Evolutionary conservation across 257 asterid species (phyloP).

Genomic region (Fraxinus cuspidata): DNA sequence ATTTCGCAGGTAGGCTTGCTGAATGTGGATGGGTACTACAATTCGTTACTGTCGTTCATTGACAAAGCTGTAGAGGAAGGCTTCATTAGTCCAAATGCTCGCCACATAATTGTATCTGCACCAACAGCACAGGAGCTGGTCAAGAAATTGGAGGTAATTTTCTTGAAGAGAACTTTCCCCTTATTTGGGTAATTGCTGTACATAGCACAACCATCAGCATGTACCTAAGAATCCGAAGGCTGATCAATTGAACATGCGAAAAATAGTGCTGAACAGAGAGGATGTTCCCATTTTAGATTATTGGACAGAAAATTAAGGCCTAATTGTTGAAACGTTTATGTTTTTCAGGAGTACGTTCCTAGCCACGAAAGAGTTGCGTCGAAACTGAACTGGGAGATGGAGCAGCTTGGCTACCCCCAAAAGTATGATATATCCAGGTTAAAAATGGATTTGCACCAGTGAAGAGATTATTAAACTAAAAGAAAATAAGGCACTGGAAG

Average conservation of each 20-base stretch:
- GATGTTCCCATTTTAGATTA: background rate
- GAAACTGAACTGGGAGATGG: slow-evolving; percentile 52
- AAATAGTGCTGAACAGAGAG: background rate
- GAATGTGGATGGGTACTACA: slow-evolving; percentile 89
- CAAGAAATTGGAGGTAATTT: slow-evolving; percentile 81
- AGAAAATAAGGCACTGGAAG: slow-evolving; percentile 35
- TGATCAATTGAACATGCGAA: background rate
- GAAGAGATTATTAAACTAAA: slow-evolving; percentile 27
- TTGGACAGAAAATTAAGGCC: background rate
- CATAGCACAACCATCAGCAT: background rate
- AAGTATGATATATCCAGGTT: slow-evolving; percentile 52
- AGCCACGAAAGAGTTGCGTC: slow-evolving; percentile 46
- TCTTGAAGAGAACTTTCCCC: background rate
- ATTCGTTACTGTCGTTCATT: slow-evolving; percentile 73
- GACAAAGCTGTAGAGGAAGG: slow-evolving; percentile 97
- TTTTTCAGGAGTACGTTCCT: slow-evolving; percentile 45
- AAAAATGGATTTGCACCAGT: slow-evolving; percentile 30
- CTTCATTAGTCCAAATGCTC: slow-evolving; percentile 80
- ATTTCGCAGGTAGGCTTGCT: slow-evolving; percentile 80
- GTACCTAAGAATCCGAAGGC: background rate
- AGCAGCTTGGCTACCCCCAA: slow-evolving; percentile 43
- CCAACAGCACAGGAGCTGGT: slow-evolving; percentile 80
- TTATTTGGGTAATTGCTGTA: background rate
- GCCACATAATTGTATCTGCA: slow-evolving; percentile 89
- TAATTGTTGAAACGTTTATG: background rate